A percentile compares a stretch with the other conserved stretches of the same genome.
Conservation (phyloP, 2,329 filamentous ascomycete species). For the Penicillium frequentans region DNA sequence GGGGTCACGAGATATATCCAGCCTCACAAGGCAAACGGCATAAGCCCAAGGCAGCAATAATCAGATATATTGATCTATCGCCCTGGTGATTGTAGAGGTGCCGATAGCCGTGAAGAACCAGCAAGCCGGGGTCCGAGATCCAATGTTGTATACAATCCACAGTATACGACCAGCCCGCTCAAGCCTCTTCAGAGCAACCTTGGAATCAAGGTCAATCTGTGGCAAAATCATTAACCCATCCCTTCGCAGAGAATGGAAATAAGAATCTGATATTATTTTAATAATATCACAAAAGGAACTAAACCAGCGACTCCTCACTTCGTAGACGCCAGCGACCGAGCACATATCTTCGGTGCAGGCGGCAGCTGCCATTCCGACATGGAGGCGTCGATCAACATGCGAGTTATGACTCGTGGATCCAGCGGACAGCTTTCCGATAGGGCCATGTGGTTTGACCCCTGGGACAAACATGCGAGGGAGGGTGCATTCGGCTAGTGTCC, state of each 20-base stretch:
- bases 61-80: background rate
- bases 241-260: constrained; percentile 8
- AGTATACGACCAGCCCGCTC: background rate
- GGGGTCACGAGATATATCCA: background rate
- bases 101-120: background rate
- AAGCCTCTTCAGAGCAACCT: background rate
- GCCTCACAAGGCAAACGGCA: background rate
- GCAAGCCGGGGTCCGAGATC: background rate
- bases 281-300: constrained; percentile 5
- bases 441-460: constrained; percentile 8
- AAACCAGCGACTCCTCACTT: constrained; percentile 13
- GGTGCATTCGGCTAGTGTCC: background rate
- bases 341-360: background rate
- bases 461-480: constrained; percentile 13
- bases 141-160: background rate
- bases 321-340: background rate
- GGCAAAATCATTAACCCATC: constrained; percentile 2
- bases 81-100: background rate
- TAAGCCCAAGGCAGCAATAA: background rate
- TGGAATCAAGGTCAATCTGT: background rate
- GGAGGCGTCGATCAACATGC: constrained; percentile 6
- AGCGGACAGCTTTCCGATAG: constrained; percentile 11
- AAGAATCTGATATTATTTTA: background rate
- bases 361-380: constrained; percentile 7
- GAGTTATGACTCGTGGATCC: constrained; percentile 7